These are phyloP conservation scores for Lentinula detonsa DNA, from an alignment of 768 basidiomycete species.

Conservation along the genomic window DNA sequence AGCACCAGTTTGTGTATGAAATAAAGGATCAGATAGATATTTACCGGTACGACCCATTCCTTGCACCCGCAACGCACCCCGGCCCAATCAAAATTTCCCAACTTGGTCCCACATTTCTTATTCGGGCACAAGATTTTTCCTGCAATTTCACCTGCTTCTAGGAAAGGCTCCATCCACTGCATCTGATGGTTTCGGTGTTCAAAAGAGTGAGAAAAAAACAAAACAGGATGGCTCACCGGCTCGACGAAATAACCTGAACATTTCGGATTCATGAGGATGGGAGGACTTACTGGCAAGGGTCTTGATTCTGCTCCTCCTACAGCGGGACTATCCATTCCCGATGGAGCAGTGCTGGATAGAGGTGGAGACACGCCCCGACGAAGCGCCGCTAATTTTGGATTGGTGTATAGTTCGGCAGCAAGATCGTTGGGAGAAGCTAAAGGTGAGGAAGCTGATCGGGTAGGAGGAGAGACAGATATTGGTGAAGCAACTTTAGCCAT, in stretches of 20 bases:
- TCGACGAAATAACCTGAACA: conserved; percentile 98
- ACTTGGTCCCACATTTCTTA: conserved; percentile 81
- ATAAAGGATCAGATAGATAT: conserved; percentile 18
- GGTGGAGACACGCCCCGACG: conserved; percentile 16
- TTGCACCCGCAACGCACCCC: conserved; percentile 89
- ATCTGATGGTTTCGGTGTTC: conserved; percentile 40
- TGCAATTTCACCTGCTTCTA: conserved; percentile 67
- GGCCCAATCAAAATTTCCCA: conserved; percentile 97
- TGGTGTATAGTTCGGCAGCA: conserved; percentile 33
- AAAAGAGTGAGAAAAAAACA: not conserved
- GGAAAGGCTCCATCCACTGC: conserved; percentile 91
- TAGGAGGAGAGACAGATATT: not conserved
- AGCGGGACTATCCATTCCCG: conserved; percentile 20
- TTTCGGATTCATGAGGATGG: conserved; percentile 69
- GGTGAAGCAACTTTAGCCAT: not conserved
- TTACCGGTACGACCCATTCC: conserved; percentile 87
- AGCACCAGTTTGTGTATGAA: not conserved
- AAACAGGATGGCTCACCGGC: conserved; percentile 54
- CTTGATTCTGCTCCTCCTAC: conserved; percentile 27
- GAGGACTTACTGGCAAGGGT: conserved; percentile 45
- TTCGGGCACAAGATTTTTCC: conserved; percentile 95
- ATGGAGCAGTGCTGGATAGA: conserved; percentile 14
- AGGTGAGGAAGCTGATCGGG: conserved; percentile 15
- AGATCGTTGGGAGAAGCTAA: conserved; percentile 31
- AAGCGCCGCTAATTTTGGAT: conserved; percentile 37